phyloP scores from a whole-genome alignment of 805 yeast genomes.

The Yamadazyma paraphyllophila region DNA sequence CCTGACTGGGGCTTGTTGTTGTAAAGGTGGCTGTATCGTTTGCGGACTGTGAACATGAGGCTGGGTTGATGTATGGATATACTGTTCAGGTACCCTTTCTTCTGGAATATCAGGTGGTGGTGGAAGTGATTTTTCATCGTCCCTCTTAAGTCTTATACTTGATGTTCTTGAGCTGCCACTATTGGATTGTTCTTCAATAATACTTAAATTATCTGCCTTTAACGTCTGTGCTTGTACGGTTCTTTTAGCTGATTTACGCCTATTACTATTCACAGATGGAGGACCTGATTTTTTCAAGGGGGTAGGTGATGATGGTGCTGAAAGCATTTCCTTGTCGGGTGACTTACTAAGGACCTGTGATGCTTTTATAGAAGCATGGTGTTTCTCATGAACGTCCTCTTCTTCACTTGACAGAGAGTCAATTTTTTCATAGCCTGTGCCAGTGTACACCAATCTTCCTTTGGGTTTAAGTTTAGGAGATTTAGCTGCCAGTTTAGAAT shows the following conservation, averaged over 20 bases:
- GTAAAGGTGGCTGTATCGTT: background rate
- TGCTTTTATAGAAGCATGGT: background rate
- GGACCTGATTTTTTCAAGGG: constrained; percentile 18
- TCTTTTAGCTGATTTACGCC: constrained; percentile 25
- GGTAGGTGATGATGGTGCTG: constrained; percentile 10
- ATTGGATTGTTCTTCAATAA: constrained; percentile 40
- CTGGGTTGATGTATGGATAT: background rate
- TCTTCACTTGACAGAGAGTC: constrained; percentile 24
- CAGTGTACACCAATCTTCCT: constrained; percentile 27
- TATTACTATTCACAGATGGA: constrained; percentile 26
- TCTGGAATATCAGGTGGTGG: constrained; percentile 5
- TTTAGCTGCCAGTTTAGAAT: constrained; percentile 6
- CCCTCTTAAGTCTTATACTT: constrained; percentile 20
- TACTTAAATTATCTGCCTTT: constrained; percentile 38
- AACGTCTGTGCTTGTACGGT: constrained; percentile 18
- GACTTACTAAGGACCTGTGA: background rate
- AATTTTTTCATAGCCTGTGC: constrained; percentile 36
- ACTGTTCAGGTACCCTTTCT: background rate
- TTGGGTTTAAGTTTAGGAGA: constrained; percentile 8
- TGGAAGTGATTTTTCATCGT: constrained; percentile 8
- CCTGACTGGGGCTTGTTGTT: constrained; percentile 6
- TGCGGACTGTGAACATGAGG: background rate
- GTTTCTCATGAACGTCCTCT: constrained; percentile 10
- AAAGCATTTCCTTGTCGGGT: background rate
- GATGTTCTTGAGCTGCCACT: constrained; percentile 29